Evolutionary conservation across 306 rosid genomes (phyloP), one percentile per base, ranked within the genome.

Genomic region (Neltuma alba): DNA sequence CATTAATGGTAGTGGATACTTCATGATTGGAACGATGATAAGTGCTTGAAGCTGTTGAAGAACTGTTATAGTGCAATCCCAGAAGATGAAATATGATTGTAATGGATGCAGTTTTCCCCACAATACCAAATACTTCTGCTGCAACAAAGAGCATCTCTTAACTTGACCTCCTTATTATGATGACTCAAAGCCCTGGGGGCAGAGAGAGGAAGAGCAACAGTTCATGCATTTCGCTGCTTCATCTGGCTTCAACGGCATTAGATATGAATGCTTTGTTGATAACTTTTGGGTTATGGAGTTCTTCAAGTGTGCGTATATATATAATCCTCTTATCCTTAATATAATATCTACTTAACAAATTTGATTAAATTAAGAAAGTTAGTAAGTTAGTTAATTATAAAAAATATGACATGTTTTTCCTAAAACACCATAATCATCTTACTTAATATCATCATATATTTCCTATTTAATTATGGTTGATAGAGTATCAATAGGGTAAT

Each of bases 241-340:
- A 7, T 3, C 58, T 50, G 58, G 27, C 10, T 50, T 50, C n/a
- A 50, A 9, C 6, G 58, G 58, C 23, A 20, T 20, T 18, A 20
- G 58, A 50, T 20, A 6, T 50, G 27, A 50, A 50, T 50, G 58
- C 25, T n/a, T 20, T 50, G 27, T 18, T 20, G 20, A 20, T 50
- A 9, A 3, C 27, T 20, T n/a, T 9, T 50, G 58, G 55, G 9
- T 50, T 69, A 86, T 86, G 79, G 85, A 86, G 83, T 76, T 85
- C 44, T 82, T 63, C 48, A 85, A 85, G 61, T 47, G n/a, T n/a
- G n/a, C n/a, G n/a, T n/a, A n/a, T n/a, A n/a, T n/a, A n/a, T n/a
- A n/a, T n/a, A n/a, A n/a, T n/a, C n/a, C n/a, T n/a, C n/a, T n/a
- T n/a, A n/a, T n/a, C n/a, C n/a, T n/a, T n/a, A n/a, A n/a, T n/a